Evolutionary conservation across 305 asterid species (phyloP), one percentile per base, ranked within the genome.

Genomic region (Fraxinus velutina): DNA sequence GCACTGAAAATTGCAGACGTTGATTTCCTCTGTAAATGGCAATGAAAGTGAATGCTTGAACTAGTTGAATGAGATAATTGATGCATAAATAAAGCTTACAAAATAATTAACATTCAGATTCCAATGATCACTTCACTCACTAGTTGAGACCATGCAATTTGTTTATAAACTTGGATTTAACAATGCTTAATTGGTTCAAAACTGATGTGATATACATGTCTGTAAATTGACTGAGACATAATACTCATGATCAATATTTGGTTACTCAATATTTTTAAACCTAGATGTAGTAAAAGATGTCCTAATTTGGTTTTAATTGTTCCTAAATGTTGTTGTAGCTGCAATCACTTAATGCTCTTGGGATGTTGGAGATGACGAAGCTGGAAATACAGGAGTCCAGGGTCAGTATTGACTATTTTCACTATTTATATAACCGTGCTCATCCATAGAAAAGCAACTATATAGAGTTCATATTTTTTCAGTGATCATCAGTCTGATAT

Each of bases 331-430:
- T 76, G 94, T 91, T 76, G 94, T 91, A 94, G 98, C 87, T 93
- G 81, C 96, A 94, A 86, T 91, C 98, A 55, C 83, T 93, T 71
- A 88, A 91, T 87, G 91, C 94, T 84, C 92, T 92, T 83, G 92
- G 91, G 75, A 62, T 84, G 66, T 52, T 93, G 88, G 95, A 92
- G 91, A 84, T 83, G 52, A 79, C 77, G 84, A 90, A 82, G 85
- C 79, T 85, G 85, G 92, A 88, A 62, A 75, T 85, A 79, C 87
- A 79, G 79, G 93, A 86, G 19, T 85, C 89, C 6, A 80, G 57
- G 91, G 98, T 94, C 52, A 78, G 92, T 86, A 71, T 42, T 19
- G 66, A 22, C 75, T 78, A 33, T 22, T 74, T 79, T 84, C 74
- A 47, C 42, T 13, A 12, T 75, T 66, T 75, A 13, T 44, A 71